Conservation (phyloP, 192 early-diverging fungal species). For the Umbelopsis isabellina region DNA sequence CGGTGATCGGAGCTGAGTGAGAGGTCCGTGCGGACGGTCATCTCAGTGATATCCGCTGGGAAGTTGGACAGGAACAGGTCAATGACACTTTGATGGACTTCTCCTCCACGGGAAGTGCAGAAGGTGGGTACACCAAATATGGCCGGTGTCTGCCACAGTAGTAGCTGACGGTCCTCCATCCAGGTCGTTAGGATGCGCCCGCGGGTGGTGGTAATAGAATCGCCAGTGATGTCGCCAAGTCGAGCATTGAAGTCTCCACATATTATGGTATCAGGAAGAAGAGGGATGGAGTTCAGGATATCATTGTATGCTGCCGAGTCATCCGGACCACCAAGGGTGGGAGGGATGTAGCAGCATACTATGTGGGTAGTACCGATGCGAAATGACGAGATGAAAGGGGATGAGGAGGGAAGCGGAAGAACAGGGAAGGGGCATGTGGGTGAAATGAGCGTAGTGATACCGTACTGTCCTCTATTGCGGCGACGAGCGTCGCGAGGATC, state of each 20-base stretch:
- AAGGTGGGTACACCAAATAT: background rate
- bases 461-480: background rate
- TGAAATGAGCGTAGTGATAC: conserved; percentile 23
- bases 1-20: background rate
- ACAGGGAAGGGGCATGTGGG: conserved; percentile 19
- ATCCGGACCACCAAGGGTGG: background rate
- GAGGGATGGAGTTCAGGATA: conserved; percentile 28
- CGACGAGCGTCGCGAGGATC: too few species aligned
- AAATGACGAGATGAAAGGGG: conserved; percentile 16
- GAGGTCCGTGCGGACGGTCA: background rate
- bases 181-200: background rate
- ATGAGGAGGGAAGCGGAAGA: background rate
- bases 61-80: background rate
- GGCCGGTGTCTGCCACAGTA: background rate
- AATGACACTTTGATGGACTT: background rate
- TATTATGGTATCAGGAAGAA: conserved; percentile 14
- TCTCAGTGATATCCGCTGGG: background rate
- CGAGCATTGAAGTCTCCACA: conserved; percentile 28
- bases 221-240: background rate
- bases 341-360: conserved; percentile 28
- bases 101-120: background rate
- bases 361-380: conserved; percentile 1
- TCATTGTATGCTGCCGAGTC: background rate
- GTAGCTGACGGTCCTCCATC: background rate
- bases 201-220: background rate